Conservation (phyloP, 257 asterid species). For the Euphrasia confusa region DNA sequence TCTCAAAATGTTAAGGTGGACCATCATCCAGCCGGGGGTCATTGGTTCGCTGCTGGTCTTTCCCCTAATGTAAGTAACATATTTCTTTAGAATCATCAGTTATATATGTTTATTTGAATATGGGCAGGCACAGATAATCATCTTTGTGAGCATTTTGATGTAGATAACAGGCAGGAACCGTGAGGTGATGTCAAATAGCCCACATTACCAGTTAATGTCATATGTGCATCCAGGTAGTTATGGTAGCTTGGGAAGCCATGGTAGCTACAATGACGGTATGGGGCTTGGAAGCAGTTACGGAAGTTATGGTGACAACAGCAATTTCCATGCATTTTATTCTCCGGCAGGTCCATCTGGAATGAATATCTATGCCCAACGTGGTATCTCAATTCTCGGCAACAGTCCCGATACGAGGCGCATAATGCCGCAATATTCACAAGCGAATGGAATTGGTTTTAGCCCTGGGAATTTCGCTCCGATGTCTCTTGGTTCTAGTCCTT, state of each 20-base stretch:
- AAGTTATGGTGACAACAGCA: constrained; percentile 83
- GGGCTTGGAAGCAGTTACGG: constrained; percentile 91
- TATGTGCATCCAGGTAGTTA: constrained; percentile 84
- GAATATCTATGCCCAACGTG: constrained; percentile 66
- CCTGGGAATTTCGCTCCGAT: constrained; percentile 83
- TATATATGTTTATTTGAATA: constrained; percentile 17
- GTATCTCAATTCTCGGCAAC: constrained; percentile 64
- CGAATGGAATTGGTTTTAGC: constrained; percentile 82
- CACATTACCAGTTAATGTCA: constrained; percentile 69
- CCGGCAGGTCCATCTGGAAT: constrained; percentile 89
- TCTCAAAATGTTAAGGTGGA: constrained; percentile 82
- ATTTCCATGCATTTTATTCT: constrained; percentile 79
- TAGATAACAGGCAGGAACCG: constrained; percentile 74
- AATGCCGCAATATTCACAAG: constrained; percentile 55
- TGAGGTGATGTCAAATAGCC: constrained; percentile 64
- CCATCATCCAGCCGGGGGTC: constrained; percentile 98
- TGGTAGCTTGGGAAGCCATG: constrained; percentile 98
- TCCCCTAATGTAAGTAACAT: constrained; percentile 88
- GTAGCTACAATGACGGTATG: constrained; percentile 81
- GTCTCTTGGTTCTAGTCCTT: constrained; percentile 99
- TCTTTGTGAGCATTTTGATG: constrained; percentile 31
- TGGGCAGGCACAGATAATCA: constrained; percentile 12
- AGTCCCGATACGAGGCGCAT: constrained; percentile 91
- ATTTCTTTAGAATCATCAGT: constrained; percentile 22
- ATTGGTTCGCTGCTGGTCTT: constrained; percentile 99